Base-by-base conservation (phyloP, 2,329 filamentous ascomycete species). In the Penicillium palitans region DNA sequence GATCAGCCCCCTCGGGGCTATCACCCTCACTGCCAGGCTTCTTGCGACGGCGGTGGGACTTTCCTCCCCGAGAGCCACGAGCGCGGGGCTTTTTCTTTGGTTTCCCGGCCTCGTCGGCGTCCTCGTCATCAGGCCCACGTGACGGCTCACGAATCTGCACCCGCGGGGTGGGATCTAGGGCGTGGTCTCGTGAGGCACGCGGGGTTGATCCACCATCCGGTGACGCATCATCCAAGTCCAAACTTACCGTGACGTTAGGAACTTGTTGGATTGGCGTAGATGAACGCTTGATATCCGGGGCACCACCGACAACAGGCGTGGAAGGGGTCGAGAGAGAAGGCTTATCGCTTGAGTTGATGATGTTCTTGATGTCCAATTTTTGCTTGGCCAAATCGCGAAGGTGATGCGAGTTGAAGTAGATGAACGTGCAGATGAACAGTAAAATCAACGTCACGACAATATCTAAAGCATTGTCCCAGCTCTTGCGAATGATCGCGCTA, bases 51-150 rank as follows among this genome's bases (percentile, higher is more conserved):
- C 84, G 84, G 61, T 85, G 84, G 59, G 89, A 86, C 70, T 88
- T 83, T 2, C 90, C 89, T 24, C 89, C 90, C 48, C 90, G 83
- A n/a, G 85, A 82, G 4, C 90, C 90, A 55, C 89, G 82, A 45
- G 57, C 48, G 55, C 89, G 87, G 0, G 84, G 81, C 71, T 88
- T 90, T 70, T 86, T 88, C 73, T 88, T 88, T 67, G 87, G 87
- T 59, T 78, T 79, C 41, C 78, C 79, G 17, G 64, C 58, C 29
- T 66, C 58, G 24, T 72, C 53, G 45, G 71, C 73, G 13, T 73
- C 68, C 15, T 65, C 60, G 40, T 73, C 70, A 9, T 76, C 73
- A 13, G 70, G 70, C 7, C 66, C 73, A 24, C 68, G 69, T 1
- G 71, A 71, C 3, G 72, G 70, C 50, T 79, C 77, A 25, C 72